These are phyloP conservation scores for Podaxis pistillaris DNA, from an alignment of 768 basidiomycete species.

Conservation along the genomic window DNA sequence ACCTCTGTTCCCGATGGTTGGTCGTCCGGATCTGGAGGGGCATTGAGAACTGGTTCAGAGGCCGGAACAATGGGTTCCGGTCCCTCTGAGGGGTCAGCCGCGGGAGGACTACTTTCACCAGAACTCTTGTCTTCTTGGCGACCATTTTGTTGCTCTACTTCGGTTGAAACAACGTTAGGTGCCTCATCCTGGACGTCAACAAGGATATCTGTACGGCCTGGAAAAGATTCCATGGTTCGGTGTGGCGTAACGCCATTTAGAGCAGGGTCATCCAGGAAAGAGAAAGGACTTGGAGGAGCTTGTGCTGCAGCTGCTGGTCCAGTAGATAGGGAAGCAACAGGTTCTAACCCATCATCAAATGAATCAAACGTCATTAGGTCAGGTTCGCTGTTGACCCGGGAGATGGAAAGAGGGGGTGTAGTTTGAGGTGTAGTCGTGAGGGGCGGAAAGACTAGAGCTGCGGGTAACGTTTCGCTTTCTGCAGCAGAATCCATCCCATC, in stretches of 20 bases:
- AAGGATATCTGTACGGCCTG: neutral
- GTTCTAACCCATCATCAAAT: slow-evolving; percentile 20
- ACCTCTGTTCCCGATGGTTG: neutral
- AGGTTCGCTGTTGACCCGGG: slow-evolving; percentile 9
- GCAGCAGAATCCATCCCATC: neutral
- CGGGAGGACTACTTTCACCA: neutral
- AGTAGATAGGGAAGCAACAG: neutral
- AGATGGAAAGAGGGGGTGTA: slow-evolving; percentile 11
- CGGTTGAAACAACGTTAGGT: neutral
- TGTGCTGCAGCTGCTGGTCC: neutral
- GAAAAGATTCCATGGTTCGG: neutral
- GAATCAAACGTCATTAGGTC: slow-evolving; percentile 37
- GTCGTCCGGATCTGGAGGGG: neutral
- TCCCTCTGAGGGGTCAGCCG: neutral
- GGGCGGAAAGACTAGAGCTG: slow-evolving; percentile 1
- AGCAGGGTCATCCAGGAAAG: neutral
- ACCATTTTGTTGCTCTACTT: too few relatives aligned
- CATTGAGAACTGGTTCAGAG: neutral
- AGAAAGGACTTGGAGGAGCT: slow-evolving; percentile 10
- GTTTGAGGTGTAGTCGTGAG: neutral
- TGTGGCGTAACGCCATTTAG: neutral
- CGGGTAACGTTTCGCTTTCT: neutral
- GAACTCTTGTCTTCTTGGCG: neutral
- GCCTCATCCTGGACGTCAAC: slow-evolving; percentile 7
- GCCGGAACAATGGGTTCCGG: too few relatives aligned